Percentiles rank a stretch among this genome's conserved stretches.
phyloP scores from a whole-genome alignment of 2,329 filamentous ascomycete genomes.

The Teratosphaeria viscida region DNA sequence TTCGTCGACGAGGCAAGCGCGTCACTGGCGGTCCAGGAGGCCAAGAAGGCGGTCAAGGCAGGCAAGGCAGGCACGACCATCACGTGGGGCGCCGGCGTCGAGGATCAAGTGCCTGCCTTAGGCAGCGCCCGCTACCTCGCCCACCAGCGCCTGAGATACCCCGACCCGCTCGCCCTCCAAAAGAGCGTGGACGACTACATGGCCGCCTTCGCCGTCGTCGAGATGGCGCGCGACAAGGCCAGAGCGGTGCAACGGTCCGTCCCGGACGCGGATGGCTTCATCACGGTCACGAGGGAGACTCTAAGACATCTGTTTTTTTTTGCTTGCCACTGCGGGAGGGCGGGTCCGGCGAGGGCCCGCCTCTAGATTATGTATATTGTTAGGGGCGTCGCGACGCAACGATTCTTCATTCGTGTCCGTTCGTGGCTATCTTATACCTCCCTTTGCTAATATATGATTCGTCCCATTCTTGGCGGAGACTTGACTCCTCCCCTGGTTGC shows the following conservation, averaged over 20 bases:
- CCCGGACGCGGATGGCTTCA: conserved; percentile 89
- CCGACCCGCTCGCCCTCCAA: conserved; percentile 57
- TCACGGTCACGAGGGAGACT: conserved; percentile 81
- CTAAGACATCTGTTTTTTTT: no score
- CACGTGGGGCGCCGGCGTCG: conserved; percentile 55
- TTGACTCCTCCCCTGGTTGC: no score
- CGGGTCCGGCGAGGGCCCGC: conserved; percentile 64
- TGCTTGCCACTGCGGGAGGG: no score
- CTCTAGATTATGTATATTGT: no score
- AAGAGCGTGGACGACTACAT: conserved; percentile 76
- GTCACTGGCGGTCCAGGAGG: conserved; percentile 66
- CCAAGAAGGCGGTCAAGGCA: conserved; percentile 47
- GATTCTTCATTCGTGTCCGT: no score
- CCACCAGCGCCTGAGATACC: conserved; percentile 64
- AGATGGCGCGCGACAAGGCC: conserved; percentile 55
- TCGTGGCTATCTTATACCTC: no score
- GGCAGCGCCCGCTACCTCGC: conserved; percentile 45
- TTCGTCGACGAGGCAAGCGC: conserved; percentile 77
- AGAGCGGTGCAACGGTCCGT: conserved; percentile 58
- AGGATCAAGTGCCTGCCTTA: conserved; percentile 46
- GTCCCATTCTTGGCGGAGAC: no score
- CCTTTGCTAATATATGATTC: no score
- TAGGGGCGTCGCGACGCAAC: no score
- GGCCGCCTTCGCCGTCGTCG: conserved; percentile 57
- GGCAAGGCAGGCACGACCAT: conserved; percentile 50